Conservation (phyloP, 495 filamentous ascomycete species). For the Xylaria castorea region DNA sequence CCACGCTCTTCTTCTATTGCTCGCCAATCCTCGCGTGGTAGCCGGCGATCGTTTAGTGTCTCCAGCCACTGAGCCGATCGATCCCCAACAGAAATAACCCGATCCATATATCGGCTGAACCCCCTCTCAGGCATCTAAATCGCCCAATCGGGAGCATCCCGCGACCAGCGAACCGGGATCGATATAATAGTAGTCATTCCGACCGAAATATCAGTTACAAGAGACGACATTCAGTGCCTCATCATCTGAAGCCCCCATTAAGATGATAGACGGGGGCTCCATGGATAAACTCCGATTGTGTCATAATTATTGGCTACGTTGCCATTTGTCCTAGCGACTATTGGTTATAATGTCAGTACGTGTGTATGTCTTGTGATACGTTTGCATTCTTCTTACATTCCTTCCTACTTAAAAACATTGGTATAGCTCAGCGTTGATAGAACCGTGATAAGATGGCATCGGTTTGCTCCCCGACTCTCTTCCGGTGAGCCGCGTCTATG, state of each 20-base stretch:
- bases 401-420: background rate
- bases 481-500: conserved; percentile 1
- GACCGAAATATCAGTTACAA: background rate
- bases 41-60: background rate
- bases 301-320: background rate
- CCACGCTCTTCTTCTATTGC: background rate
- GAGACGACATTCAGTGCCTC: background rate
- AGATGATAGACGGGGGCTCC: background rate
- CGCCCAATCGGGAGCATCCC: background rate
- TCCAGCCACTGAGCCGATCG: background rate
- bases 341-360: background rate
- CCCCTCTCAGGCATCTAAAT: background rate
- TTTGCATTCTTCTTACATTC: background rate
- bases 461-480: conserved; percentile 6
- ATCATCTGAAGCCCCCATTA: background rate
- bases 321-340: background rate
- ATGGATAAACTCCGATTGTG: background rate
- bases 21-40: background rate
- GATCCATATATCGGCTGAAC: background rate
- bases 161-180: background rate
- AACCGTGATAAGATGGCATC: conserved; percentile 7
- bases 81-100: background rate
- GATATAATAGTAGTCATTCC: background rate
- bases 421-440: background rate
- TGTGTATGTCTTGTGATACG: too few relatives aligned